Evolutionary conservation across 1,139 yeast genomes (phyloP).

Genomic region (Pichia sp.): DNA sequence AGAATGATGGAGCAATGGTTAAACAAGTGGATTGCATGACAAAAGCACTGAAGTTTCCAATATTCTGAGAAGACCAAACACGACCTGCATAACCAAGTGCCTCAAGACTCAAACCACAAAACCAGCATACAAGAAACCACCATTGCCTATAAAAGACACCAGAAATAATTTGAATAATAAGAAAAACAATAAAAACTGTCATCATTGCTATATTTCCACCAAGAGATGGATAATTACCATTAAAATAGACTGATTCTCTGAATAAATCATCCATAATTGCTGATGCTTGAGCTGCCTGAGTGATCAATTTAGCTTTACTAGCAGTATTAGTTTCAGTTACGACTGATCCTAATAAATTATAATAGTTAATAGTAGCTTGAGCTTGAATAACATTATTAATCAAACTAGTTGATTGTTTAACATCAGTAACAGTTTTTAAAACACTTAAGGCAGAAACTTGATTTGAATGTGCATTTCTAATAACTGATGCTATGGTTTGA

Average conservation of each 20-base stretch:
- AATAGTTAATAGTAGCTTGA: conserved; percentile 34
- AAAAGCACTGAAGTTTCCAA: conserved; percentile 39
- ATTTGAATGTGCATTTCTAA: conserved; percentile 9
- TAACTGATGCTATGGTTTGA: conserved; percentile 18
- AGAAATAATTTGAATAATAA: conserved; percentile 34
- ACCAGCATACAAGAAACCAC: conserved; percentile 67
- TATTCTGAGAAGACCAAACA: conserved; percentile 36
- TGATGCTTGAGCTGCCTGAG: conserved; percentile 33
- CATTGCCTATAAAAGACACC: conserved; percentile 52
- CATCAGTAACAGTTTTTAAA: conserved; percentile 25
- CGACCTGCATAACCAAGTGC: conserved; percentile 69
- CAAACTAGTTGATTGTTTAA: conserved; percentile 18
- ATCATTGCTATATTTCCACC: conserved; percentile 48
- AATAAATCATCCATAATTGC: conserved; percentile 25
- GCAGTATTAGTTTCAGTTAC: conserved; percentile 37
- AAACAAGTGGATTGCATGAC: conserved; percentile 63
- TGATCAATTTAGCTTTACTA: conserved; percentile 31
- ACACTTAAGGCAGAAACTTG: conserved; percentile 8
- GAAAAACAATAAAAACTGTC: conserved; percentile 41
- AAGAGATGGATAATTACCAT: conserved; percentile 38
- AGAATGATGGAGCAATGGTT: conserved; percentile 82
- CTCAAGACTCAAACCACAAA: conserved; percentile 58
- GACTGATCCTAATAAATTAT: conserved; percentile 31
- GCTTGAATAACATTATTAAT: conserved; percentile 31
- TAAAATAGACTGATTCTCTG: conserved; percentile 30